Base-by-base conservation (phyloP, 1,139 yeast genomes). In the Magnusiomyces suaveolens region DNA sequence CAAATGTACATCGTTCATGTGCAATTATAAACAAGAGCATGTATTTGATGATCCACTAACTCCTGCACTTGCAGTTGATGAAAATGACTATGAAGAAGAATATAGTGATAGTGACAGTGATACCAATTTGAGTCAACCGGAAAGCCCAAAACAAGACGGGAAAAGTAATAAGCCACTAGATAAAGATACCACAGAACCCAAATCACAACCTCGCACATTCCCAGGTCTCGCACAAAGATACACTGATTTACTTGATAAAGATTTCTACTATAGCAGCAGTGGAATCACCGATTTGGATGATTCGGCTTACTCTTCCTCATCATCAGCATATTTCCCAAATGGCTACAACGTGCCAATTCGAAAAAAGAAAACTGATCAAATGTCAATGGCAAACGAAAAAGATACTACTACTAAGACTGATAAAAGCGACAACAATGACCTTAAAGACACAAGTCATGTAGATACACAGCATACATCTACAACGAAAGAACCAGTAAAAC, bases 1-100 rank as follows among this genome's bases (percentile, higher is more conserved):
- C 59, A 77, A 75, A 61, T 88, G 97, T 66, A 87, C 96, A 0
- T 79, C 80, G 48, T 87, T 87, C 66, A 72, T 73, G 60, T 88
- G 97, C 69, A 79, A 80, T 50, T 85, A 77, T 64, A 70, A 68
- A 6, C 84, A 81, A 38, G 71, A 72, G 21, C 70, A 74, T 57
- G 81, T 83, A 62, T 77, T 70, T 59, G 70, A 70, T 14, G 80
- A 80, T 55, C 94, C 94, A n/a, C 69, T 86, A 53, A 81, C 87
- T 0, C 75, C 77, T 1, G 80, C 82, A 0, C 70, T 87, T 54
- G 68, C 70, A 1, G 77, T 32, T 74, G 53, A 56, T 6, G 51
- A 36, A 18, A 48, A 52, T 21, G 56, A 39, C 12, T 21, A 46
- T 29, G 54, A 55, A 20, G 56, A 52, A 76, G 36, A 29, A 36